A percentile compares a stretch with the other conserved stretches of the same genome.
Evolutionary conservation across 2,329 filamentous ascomycete genomes (phyloP).

Genomic region (Bimuria novae-zelandiae): DNA sequence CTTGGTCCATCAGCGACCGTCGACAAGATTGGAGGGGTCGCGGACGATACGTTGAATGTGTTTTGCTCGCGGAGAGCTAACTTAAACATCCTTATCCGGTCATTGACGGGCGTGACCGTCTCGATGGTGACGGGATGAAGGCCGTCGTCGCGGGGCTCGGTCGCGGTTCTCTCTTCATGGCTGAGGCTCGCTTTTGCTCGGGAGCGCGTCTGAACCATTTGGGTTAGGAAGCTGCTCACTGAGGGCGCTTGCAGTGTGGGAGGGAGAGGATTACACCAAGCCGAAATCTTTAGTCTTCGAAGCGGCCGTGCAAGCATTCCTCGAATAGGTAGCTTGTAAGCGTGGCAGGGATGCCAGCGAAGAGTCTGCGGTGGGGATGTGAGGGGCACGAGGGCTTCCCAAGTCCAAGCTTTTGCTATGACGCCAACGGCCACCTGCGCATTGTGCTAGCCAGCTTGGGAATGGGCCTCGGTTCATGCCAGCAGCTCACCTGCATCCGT

Average conservation of each 20-base stretch:
- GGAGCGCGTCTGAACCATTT: slow-evolving; percentile 39
- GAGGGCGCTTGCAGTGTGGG: slow-evolving; percentile 21
- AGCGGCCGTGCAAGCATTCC: slow-evolving; percentile 10
- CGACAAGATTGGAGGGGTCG: slow-evolving; percentile 26
- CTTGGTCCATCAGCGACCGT: slow-evolving; percentile 49
- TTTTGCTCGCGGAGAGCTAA: slow-evolving; percentile 61
- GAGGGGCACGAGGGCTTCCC: background rate
- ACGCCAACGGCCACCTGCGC: background rate
- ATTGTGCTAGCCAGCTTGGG: slow-evolving; percentile 3
- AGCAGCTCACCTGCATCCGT: background rate
- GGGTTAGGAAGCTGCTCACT: slow-evolving; percentile 33
- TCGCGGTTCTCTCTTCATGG: slow-evolving; percentile 74
- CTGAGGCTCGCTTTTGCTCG: slow-evolving; percentile 36
- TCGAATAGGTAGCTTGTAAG: slow-evolving; percentile 1
- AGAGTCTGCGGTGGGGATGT: slow-evolving; percentile 10
- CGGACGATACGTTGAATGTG: slow-evolving; percentile 54
- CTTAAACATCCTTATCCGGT: slow-evolving; percentile 68
- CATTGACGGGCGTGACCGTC: slow-evolving; percentile 67
- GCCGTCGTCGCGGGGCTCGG: slow-evolving; percentile 70
- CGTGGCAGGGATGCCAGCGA: slow-evolving; percentile 6
- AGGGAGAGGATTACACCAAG: slow-evolving; percentile 18
- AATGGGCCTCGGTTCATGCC: slow-evolving; percentile 2
- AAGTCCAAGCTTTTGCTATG: background rate
- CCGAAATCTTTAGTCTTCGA: slow-evolving; percentile 2
- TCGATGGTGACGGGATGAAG: slow-evolving; percentile 67